Evolutionary conservation across 23 red algal genomes (phyloP).

Genomic region (Gracilaria gracilis): DNA sequence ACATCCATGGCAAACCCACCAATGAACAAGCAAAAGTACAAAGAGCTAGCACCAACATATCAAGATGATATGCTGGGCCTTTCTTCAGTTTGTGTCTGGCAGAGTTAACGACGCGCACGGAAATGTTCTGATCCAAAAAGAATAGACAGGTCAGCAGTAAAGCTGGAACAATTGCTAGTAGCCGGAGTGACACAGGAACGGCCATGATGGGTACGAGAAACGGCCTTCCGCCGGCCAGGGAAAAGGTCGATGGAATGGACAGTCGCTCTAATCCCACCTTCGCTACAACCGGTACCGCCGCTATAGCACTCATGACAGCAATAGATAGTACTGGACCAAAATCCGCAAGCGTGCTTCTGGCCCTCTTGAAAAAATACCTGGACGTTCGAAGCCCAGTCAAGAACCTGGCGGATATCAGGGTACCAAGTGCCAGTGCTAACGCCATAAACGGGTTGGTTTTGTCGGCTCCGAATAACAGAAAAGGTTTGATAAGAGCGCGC

Average conservation of each 20-base stretch:
- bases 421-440: slow-evolving; percentile 78
- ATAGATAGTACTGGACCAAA: slow-evolving; percentile 90
- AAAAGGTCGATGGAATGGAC: slow-evolving; percentile 72
- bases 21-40: slow-evolving; percentile 86
- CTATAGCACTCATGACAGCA: slow-evolving; percentile 74
- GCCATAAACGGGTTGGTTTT: slow-evolving; percentile 88
- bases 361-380: slow-evolving; percentile 75
- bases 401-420: slow-evolving; percentile 69
- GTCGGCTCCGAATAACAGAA: slow-evolving; percentile 69
- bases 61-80: slow-evolving; percentile 86
- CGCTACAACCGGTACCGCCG: slow-evolving; percentile 62
- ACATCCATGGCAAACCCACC: slow-evolving; percentile 97
- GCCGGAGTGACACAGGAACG: slow-evolving; percentile 51
- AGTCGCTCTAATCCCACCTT: slow-evolving; percentile 68
- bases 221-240: slow-evolving; percentile 74
- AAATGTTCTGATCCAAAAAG: slow-evolving; percentile 99
- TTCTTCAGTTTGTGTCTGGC: slow-evolving; percentile 89
- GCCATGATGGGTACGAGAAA: slow-evolving; percentile 81
- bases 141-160: slow-evolving; percentile 90
- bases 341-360: slow-evolving; percentile 78
- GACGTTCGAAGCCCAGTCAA: slow-evolving; percentile 73
- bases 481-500: slow-evolving; percentile 55
- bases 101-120: slow-evolving; percentile 82
- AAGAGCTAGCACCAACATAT: slow-evolving; percentile 85
- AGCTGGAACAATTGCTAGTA: slow-evolving; percentile 84